phyloP scores from a whole-genome alignment of 306 rosid species.

The Neltuma alba region DNA sequence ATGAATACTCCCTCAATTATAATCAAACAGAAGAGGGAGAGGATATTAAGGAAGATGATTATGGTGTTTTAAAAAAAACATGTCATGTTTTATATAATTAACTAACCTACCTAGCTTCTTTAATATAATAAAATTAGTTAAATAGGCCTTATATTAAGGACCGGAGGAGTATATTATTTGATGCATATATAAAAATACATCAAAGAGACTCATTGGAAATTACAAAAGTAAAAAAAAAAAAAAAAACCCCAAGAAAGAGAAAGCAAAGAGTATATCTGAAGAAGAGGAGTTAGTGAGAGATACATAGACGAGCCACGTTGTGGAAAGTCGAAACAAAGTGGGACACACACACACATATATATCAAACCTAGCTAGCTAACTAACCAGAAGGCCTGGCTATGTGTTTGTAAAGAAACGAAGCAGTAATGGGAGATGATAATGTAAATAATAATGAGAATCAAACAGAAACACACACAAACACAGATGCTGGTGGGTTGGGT shows the following conservation, averaged over 20 bases:
- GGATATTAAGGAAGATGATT: too few relatives aligned
- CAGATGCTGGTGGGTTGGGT: slow-evolving; percentile 28
- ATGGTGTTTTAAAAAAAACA: too few relatives aligned
- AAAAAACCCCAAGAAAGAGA: background rate
- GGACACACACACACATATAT: too few relatives aligned
- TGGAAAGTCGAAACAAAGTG: background rate
- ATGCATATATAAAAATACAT: too few relatives aligned
- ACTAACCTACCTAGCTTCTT: too few relatives aligned
- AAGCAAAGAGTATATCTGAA: background rate
- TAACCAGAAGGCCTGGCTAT: background rate
- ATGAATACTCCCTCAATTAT: too few relatives aligned
- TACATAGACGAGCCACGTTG: background rate
- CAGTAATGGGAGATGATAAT: background rate
- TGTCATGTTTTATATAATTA: too few relatives aligned
- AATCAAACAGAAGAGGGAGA: too few relatives aligned
- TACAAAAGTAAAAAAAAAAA: too few relatives aligned
- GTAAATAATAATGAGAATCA: background rate
- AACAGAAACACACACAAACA: background rate
- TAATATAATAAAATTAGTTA: too few relatives aligned
- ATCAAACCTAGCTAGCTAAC: background rate
- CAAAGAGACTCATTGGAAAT: background rate
- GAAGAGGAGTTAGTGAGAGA: background rate
- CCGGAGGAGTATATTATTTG: too few relatives aligned
- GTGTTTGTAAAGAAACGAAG: background rate
- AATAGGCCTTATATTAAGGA: too few relatives aligned